Conservation (phyloP, 345 rosid genomes). For the Populus ilicifolia region DNA sequence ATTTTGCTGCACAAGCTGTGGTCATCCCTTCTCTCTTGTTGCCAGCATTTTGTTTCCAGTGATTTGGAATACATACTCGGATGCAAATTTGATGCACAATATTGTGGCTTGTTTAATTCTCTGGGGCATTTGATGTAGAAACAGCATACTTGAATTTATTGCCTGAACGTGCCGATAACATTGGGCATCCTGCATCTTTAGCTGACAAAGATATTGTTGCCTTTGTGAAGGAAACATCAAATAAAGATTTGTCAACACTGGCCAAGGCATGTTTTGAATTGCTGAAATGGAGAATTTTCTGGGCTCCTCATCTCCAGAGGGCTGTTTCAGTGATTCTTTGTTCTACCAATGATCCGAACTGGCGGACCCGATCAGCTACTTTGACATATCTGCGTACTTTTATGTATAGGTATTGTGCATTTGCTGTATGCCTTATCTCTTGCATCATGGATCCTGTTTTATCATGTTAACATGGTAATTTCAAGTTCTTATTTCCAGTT, state of each 20-base stretch:
- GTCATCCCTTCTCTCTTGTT: background rate
- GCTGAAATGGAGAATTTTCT: conserved; percentile 83
- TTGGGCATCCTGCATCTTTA: conserved; percentile 8
- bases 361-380: conserved; percentile 96
- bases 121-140: conserved; percentile 11
- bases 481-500: no score
- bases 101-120: background rate
- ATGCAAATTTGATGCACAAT: background rate
- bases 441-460: background rate
- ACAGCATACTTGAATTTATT: background rate
- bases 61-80: background rate
- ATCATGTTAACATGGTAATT: background rate
- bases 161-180: background rate
- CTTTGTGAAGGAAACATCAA: conserved; percentile 80
- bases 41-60: background rate
- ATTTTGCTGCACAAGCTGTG: background rate
- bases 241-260: conserved; percentile 87
- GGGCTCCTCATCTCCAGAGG: conserved; percentile 76
- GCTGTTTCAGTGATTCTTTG: conserved; percentile 64
- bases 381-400: conserved; percentile 85
- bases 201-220: conserved; percentile 17
- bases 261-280: conserved; percentile 96
- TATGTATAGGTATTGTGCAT: conserved; percentile 75
- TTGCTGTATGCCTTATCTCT: background rate
- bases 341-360: conserved; percentile 73